phyloP scores from a whole-genome alignment of 495 filamentous ascomycete genomes.

The Glonium stellatum region DNA sequence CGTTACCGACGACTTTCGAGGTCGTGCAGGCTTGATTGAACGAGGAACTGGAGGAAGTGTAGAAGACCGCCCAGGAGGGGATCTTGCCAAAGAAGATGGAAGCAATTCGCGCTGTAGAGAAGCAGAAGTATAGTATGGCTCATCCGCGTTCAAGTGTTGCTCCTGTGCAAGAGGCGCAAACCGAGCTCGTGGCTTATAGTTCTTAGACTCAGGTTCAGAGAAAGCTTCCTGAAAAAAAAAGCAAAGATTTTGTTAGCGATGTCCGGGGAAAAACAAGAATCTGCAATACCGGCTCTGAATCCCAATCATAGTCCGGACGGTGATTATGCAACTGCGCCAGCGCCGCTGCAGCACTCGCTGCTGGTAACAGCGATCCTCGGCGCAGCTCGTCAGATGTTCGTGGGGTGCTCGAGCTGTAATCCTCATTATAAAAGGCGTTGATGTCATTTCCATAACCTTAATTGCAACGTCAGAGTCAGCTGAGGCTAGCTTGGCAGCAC shows the following conservation, averaged over 20 bases:
- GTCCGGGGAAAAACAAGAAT: background rate
- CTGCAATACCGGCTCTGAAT: slow-evolving; percentile 63
- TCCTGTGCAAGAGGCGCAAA: slow-evolving; percentile 25
- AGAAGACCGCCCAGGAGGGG: slow-evolving; percentile 78
- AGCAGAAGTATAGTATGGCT: slow-evolving; percentile 43
- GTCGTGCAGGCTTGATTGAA: slow-evolving; percentile 53
- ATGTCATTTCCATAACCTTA: slow-evolving; percentile 34
- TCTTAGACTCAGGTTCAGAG: slow-evolving; percentile 57
- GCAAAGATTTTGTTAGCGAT: slow-evolving; percentile 26
- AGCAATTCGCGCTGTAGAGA: slow-evolving; percentile 63
- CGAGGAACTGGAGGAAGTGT: slow-evolving; percentile 77
- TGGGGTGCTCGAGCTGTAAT: slow-evolving; percentile 64
- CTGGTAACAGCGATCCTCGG: slow-evolving; percentile 54
- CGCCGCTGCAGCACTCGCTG: slow-evolving; percentile 76
- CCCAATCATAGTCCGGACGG: slow-evolving; percentile 74
- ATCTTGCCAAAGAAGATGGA: slow-evolving; percentile 71
- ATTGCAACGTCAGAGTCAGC: slow-evolving; percentile 20
- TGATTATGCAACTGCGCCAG: slow-evolving; percentile 82
- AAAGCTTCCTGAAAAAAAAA: slow-evolving; percentile 51
- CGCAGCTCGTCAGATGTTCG: slow-evolving; percentile 66
- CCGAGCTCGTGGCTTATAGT: slow-evolving; percentile 39
- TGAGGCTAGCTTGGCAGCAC: slow-evolving; percentile 13
- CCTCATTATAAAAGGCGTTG: slow-evolving; percentile 43
- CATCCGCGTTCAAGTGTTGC: slow-evolving; percentile 25
- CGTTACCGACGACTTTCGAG: slow-evolving; percentile 77